phyloP scores from a whole-genome alignment of 129 eudicot genomes.

The Lonicera japonica region DNA sequence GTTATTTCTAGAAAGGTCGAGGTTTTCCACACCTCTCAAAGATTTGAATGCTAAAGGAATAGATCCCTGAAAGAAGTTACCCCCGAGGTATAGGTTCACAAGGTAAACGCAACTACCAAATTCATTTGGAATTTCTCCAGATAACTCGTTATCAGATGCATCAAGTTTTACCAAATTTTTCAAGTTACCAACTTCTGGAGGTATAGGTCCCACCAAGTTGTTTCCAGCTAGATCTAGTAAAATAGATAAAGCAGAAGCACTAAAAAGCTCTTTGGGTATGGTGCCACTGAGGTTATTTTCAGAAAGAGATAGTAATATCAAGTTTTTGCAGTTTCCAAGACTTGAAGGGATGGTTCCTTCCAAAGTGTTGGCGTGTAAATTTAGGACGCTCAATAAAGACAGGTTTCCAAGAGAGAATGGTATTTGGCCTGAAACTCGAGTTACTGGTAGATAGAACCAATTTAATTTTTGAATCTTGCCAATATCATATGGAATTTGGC shows the following conservation, averaged over 20 bases:
- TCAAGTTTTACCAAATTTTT: too few relatives aligned
- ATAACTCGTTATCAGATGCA: conserved; percentile 15
- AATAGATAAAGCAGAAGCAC: too few relatives aligned
- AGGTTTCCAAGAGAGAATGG: conserved; percentile 14
- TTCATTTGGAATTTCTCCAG: conserved; percentile 12
- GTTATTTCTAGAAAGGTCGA: too few relatives aligned
- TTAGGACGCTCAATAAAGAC: neutral
- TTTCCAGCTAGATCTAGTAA: neutral
- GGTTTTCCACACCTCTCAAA: too few relatives aligned
- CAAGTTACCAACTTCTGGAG: conserved; percentile 12
- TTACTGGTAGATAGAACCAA: too few relatives aligned
- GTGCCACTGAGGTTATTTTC: conserved; percentile 6
- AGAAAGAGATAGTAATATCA: neutral
- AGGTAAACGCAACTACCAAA: neutral
- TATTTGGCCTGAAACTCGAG: too few relatives aligned
- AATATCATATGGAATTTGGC: too few relatives aligned
- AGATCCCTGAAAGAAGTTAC: too few relatives aligned
- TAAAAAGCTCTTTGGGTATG: conserved; percentile 14
- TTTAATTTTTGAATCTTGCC: too few relatives aligned
- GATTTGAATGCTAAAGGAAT: too few relatives aligned
- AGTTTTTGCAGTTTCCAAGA: conserved; percentile 7
- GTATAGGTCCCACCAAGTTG: conserved; percentile 1
- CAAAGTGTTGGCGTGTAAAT: conserved; percentile 1
- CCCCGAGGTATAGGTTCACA: neutral
- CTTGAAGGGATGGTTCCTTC: too few relatives aligned